Evolutionary conservation across 2,329 filamentous ascomycete genomes (phyloP).

Genomic region (Dothideomycetes sp.): DNA sequence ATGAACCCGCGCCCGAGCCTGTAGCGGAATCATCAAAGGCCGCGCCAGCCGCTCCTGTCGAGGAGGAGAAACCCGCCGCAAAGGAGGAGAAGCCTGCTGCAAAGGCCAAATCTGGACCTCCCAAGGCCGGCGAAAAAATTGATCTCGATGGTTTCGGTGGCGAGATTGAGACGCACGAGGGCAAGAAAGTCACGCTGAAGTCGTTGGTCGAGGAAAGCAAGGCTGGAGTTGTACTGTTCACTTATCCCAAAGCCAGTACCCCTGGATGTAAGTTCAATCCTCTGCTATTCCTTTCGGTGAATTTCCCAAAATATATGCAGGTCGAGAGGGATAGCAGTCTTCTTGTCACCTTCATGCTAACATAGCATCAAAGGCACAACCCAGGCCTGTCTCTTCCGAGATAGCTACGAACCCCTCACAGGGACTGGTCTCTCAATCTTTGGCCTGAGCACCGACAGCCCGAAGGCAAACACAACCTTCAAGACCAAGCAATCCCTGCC

Average conservation of each 20-base stretch:
- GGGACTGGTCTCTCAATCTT: constrained; percentile 75
- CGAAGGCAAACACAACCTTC: constrained; percentile 89
- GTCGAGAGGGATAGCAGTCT: too few relatives aligned
- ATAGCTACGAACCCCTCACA: constrained; percentile 66
- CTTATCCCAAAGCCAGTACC: constrained; percentile 89
- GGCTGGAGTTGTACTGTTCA: constrained; percentile 81
- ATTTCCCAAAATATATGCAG: too few relatives aligned
- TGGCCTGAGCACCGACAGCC: constrained; percentile 76
- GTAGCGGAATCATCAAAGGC: constrained; percentile 8
- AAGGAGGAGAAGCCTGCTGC: constrained; percentile 4
- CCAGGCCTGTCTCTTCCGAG: constrained; percentile 88
- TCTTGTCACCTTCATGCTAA: neutral
- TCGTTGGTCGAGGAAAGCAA: constrained; percentile 73
- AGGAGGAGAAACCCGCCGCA: constrained; percentile 9
- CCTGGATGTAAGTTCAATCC: constrained; percentile 66
- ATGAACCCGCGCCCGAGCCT: constrained; percentile 16
- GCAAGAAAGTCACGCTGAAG: constrained; percentile 67
- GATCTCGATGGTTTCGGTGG: constrained; percentile 46
- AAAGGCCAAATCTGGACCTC: constrained; percentile 13
- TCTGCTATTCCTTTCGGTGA: too few relatives aligned
- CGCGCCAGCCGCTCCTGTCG: constrained; percentile 11
- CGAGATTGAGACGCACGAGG: constrained; percentile 77
- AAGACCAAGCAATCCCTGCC: constrained; percentile 82
- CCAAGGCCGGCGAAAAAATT: constrained; percentile 40
- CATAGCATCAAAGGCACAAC: constrained; percentile 57